Evolutionary conservation across 495 filamentous ascomycete genomes (phyloP), one percentile per base, ranked within the genome.

Genomic region (Neurospora tetraspora): DNA sequence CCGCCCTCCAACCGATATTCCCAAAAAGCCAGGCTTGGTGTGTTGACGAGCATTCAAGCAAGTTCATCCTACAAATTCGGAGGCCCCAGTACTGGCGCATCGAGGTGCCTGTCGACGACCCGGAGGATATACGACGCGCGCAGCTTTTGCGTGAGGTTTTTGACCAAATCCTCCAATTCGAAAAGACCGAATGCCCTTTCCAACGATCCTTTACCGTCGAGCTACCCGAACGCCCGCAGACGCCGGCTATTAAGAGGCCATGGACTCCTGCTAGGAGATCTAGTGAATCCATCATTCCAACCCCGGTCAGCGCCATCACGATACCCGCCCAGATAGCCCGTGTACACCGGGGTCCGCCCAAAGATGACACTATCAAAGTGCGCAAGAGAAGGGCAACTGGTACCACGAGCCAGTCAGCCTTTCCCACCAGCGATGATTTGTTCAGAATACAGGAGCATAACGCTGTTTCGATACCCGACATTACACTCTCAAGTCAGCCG

Each of bases 21-120:
- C 91, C 92, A 11, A 96, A 92, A 80, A 95, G 92, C 23, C 92
- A 96, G 78, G 96, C 90, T 73, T 97, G 94, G 94, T 96, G 92
- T 81, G 92, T 97, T 27, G 92, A 97, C 78, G 91, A 91, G 61
- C 89, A 90, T 45, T 91, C 90, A 42, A 85, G 83, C 80, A 94
- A 90, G 73, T 97, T 96, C 76, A 91, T 96, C 7, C 77, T 97
- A 73, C 91, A 93, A 71, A 92, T 96, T 70, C 87, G 92, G 39
- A 86, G 89, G 37, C 88, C 93, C 18, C 90, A 90, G 68, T 97
- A 94, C 77, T 97, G 95, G 85, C 89, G 94, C 59, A 96, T 97
- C 75, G 94, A 97, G 76, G 79, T 97, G 9, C 92, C 94, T 3
- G 84, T 87, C 47, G 82, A 83, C 16, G 86, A 86, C 1, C 80